phyloP scores from a whole-genome alignment of 2,329 filamentous ascomycete genomes.

The Helotiales sp. region DNA sequence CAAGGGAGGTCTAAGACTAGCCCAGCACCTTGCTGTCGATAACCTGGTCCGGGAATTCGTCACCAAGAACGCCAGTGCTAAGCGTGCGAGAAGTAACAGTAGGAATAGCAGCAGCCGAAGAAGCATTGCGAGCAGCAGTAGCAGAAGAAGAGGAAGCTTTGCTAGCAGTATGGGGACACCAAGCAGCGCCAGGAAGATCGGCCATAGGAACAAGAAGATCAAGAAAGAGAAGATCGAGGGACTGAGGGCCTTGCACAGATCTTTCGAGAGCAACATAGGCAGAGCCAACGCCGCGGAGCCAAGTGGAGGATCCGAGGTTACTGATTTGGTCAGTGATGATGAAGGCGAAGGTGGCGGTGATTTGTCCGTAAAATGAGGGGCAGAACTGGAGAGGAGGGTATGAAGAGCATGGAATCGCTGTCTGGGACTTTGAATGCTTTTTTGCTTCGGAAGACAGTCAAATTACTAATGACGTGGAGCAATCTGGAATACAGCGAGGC shows the following conservation, averaged over 20 bases:
- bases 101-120: not conserved
- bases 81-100: too few species aligned
- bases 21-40: too few species aligned
- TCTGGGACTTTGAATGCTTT: not conserved
- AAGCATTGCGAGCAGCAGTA: not conserved
- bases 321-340: not conserved
- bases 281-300: too few species aligned
- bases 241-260: not conserved
- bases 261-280: too few species aligned
- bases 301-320: not conserved
- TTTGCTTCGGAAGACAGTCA: too few species aligned
- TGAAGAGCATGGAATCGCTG: not conserved
- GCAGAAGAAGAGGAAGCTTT: too few species aligned
- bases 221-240: not conserved
- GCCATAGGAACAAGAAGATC: not conserved
- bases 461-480: too few species aligned
- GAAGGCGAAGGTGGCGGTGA: not conserved
- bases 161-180: not conserved
- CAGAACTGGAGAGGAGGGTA: too few species aligned
- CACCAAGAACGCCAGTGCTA: not conserved
- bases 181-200: not conserved
- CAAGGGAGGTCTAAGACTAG: too few species aligned
- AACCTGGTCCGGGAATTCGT: too few species aligned
- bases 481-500: too few species aligned
- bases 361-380: too few species aligned